These are phyloP conservation scores for Penicillium antarcticum DNA, from an alignment of 495 filamentous ascomycete genomes.

Conservation along the genomic window DNA sequence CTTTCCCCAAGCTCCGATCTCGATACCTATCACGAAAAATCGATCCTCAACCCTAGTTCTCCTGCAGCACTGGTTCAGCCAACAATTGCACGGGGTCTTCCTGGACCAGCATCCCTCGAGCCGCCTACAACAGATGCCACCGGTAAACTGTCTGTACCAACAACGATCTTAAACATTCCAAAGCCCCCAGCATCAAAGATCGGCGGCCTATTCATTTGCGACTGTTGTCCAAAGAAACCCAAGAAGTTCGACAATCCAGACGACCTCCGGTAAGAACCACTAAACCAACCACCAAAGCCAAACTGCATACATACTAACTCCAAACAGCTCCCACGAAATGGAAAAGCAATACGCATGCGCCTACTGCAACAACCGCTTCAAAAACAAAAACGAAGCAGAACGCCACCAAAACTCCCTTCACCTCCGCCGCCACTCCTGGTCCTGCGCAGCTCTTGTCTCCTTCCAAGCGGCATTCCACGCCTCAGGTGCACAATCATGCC, in stretches of 20 bases:
- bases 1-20: slow-evolving; percentile 63
- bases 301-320: neutral
- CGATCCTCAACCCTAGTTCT: slow-evolving; percentile 57
- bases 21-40: slow-evolving; percentile 42
- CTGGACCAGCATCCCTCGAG: slow-evolving; percentile 25
- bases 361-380: slow-evolving; percentile 94
- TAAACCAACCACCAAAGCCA: neutral
- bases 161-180: slow-evolving; percentile 24
- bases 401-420: slow-evolving; percentile 96
- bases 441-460: slow-evolving; percentile 78
- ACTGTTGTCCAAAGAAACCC: slow-evolving; percentile 98
- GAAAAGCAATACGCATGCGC: slow-evolving; percentile 95
- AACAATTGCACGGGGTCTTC: slow-evolving; percentile 11
- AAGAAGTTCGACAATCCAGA: slow-evolving; percentile 91
- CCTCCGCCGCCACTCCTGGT: slow-evolving; percentile 95
- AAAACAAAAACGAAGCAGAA: slow-evolving; percentile 99
- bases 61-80: slow-evolving; percentile 41
- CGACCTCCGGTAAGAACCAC: slow-evolving; percentile 73
- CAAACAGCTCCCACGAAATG: slow-evolving; percentile 67
- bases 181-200: slow-evolving; percentile 33
- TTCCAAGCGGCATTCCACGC: slow-evolving; percentile 84
- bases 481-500: slow-evolving; percentile 45
- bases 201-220: slow-evolving; percentile 70
- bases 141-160: slow-evolving; percentile 44
- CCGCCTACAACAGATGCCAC: slow-evolving; percentile 25